phyloP scores from a whole-genome alignment of 208 protist species.

The Wallacemonas rigidus region DNA sequence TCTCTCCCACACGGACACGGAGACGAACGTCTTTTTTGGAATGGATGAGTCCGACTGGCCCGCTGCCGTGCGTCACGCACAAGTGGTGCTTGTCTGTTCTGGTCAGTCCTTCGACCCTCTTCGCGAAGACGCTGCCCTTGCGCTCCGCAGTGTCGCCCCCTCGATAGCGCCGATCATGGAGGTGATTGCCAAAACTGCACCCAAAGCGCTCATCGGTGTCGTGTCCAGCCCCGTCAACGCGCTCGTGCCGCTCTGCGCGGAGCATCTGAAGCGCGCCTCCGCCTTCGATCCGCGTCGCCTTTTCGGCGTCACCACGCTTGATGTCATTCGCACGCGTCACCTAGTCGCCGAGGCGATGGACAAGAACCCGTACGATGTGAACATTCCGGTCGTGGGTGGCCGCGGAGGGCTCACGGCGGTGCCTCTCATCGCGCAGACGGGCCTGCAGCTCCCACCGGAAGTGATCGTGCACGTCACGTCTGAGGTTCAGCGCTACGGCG shows the following conservation, averaged over 20 bases:
- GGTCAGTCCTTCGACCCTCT: constrained; percentile 89
- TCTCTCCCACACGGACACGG: constrained; percentile 80
- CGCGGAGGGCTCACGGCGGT: constrained; percentile 92
- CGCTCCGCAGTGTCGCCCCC: constrained; percentile 81
- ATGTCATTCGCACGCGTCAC: constrained; percentile 80
- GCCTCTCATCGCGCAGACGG: constrained; percentile 88
- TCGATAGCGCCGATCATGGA: constrained; percentile 77
- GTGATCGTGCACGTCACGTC: constrained; percentile 54
- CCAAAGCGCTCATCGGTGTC: constrained; percentile 79
- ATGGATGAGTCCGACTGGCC: constrained; percentile 52
- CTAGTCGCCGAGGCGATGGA: constrained; percentile 60
- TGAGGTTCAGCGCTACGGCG: constrained; percentile 65
- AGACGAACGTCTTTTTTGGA: constrained; percentile 37
- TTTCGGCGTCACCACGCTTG: constrained; percentile 93
- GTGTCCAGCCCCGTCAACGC: constrained; percentile 94
- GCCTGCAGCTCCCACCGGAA: constrained; percentile 48
- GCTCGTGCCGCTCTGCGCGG: constrained; percentile 91
- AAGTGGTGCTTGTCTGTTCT: constrained; percentile 90
- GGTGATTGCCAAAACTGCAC: constrained; percentile 65
- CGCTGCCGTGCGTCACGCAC: constrained; percentile 59
- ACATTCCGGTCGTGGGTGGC: constrained; percentile 93
- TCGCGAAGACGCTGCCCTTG: constrained; percentile 87
- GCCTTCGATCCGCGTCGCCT: constrained; percentile 85
- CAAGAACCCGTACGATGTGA: constrained; percentile 81
- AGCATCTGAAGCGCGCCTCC: constrained; percentile 73